phyloP scores from a whole-genome alignment of 495 filamentous ascomycete genomes.

The Alectoria sarmentosa region DNA sequence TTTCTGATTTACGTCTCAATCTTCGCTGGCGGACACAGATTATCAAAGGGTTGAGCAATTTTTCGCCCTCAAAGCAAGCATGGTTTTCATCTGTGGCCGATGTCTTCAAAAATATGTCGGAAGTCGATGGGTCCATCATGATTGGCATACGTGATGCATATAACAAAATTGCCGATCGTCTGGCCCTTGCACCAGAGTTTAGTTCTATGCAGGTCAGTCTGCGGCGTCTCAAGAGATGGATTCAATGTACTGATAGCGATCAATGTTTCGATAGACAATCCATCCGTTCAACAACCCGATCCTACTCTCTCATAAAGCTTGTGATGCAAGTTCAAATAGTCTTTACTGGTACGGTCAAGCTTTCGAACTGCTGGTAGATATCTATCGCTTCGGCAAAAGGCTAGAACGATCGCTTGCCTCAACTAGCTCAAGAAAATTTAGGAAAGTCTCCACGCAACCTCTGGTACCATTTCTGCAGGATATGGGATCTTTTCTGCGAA shows the following conservation, averaged over 20 bases:
- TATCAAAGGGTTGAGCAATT: slow-evolving; percentile 15
- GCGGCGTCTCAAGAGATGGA: slow-evolving; percentile 1
- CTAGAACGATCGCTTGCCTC: slow-evolving; percentile 61
- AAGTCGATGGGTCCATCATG: slow-evolving; percentile 13
- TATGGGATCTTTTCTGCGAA: slow-evolving; percentile 24
- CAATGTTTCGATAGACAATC: slow-evolving; percentile 12
- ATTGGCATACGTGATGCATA: slow-evolving; percentile 10
- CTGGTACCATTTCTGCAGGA: slow-evolving; percentile 40
- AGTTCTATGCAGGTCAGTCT: slow-evolving; percentile 45
- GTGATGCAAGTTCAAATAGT: slow-evolving; percentile 23
- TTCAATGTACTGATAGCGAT: slow-evolving; percentile 31
- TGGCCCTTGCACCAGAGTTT: slow-evolving; percentile 21
- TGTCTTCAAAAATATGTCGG: slow-evolving; percentile 3
- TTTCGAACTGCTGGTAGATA: slow-evolving; percentile 46
- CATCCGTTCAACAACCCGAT: slow-evolving; percentile 47
- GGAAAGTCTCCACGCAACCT: slow-evolving; percentile 58
- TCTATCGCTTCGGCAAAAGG: slow-evolving; percentile 30
- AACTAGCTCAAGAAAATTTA: slow-evolving; percentile 48
- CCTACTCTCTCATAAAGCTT: slow-evolving; percentile 36
- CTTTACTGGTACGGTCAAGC: slow-evolving; percentile 37
- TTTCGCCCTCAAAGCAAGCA: slow-evolving; percentile 5
- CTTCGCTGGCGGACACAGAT: slow-evolving; percentile 20
- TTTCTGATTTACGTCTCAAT: slow-evolving; percentile 35
- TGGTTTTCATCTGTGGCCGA: slow-evolving; percentile 11
- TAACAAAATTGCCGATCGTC: not conserved